A percentile compares a stretch with the other conserved stretches of the same genome.
Evolutionary conservation across 441 rosid genomes (phyloP).

Genomic region (Bocquillonia castaneifolia): DNA sequence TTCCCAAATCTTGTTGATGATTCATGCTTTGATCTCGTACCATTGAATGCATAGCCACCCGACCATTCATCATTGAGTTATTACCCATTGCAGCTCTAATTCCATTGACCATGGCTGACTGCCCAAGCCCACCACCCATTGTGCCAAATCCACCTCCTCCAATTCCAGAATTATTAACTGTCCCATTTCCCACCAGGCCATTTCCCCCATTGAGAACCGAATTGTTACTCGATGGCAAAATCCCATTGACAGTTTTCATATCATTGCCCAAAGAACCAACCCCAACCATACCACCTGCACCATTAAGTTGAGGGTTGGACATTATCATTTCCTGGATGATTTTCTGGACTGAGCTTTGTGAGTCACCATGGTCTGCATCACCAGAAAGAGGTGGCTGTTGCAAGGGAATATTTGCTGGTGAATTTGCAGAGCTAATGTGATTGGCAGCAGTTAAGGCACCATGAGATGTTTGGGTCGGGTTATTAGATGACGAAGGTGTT

Average conservation of each 20-base stretch:
- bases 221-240: slow-evolving; percentile 43
- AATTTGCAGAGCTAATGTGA: slow-evolving; percentile 57
- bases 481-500: slow-evolving; percentile 61
- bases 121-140: slow-evolving; percentile 59
- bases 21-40: slow-evolving; percentile 57
- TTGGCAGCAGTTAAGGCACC: slow-evolving; percentile 43
- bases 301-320: slow-evolving; percentile 63
- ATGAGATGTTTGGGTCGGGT: slow-evolving; percentile 55
- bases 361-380: slow-evolving; percentile 58
- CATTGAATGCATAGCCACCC: slow-evolving; percentile 51
- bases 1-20: slow-evolving; percentile 71
- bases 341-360: slow-evolving; percentile 82
- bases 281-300: slow-evolving; percentile 55
- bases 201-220: slow-evolving; percentile 43
- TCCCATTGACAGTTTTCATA: slow-evolving; percentile 50
- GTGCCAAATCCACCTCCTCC: slow-evolving; percentile 50
- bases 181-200: slow-evolving; percentile 49
- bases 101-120: slow-evolving; percentile 59
- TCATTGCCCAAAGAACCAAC: slow-evolving; percentile 55
- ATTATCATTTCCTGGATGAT: slow-evolving; percentile 70
- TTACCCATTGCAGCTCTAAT: slow-evolving; percentile 55
- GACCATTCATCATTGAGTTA: slow-evolving; percentile 61
- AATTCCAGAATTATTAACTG: slow-evolving; percentile 41
- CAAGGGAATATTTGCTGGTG: slow-evolving; percentile 49
- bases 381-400: slow-evolving; percentile 57